Base-by-base conservation (phyloP, 148 eudicot genomes). In the Vaccinium corymbosum region DNA sequence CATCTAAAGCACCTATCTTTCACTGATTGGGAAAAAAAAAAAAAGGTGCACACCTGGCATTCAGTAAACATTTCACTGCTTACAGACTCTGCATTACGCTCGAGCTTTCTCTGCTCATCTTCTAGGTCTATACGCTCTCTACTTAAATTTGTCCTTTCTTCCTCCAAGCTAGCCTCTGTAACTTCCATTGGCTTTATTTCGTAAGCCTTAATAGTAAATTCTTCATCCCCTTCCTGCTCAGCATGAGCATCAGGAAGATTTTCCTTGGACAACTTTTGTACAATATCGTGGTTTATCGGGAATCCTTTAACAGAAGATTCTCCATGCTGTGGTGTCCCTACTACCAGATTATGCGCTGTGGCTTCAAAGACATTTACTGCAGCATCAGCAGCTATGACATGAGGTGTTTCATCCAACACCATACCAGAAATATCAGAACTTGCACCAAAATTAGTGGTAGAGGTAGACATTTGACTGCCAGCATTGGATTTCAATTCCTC, bases 21-120 rank as follows among this genome's bases (percentile, higher is more conserved):
- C 27, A 9, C 15, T 56, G 68, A 57, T 16, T 27, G 27, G 27
- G 27, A 27, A 6, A 48, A 38, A n/a, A 19, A 22, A 35, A 53
- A 55, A 27, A 22, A 8, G 64, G 32, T 56, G 80, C 83, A 73
- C 49, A 97, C 99, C 99, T 97, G 99, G 87, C 99, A 97, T 88
- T 94, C 99, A 82, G 90, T 94, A 90, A 94, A 94, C 99, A 97
- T 97, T 85, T 97, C 99, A 84, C 89, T 87, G 84, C 91, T 94
- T 72, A 93, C 95, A 84, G 98, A 93, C 73, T 93, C 99, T 14
- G 97, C 91, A 92, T 97, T 94, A 77, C 98, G 93, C 85, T 94
- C 97, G 66, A 90, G 97, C 90, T 89, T 93, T 87, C 90, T 91
- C 86, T 92, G 98, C 89, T 97, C 95, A 84, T 87, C 92, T 80